Conservation (phyloP, 2,329 filamentous ascomycete genomes). For the Chaetothyriales sp. region DNA sequence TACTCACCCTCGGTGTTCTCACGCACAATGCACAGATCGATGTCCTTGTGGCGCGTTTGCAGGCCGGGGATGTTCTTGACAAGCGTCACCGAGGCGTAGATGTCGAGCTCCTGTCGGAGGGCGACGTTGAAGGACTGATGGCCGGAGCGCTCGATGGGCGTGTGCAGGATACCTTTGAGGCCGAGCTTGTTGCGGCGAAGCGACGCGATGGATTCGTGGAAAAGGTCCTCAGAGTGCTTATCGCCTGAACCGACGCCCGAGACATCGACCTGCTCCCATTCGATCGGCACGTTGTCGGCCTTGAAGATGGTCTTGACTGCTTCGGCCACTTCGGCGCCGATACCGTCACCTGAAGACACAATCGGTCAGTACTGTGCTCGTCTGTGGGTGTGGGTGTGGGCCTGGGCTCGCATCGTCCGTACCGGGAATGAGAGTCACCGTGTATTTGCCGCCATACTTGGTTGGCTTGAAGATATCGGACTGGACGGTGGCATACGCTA, state of each 20-base stretch:
- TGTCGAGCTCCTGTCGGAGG: slow-evolving; percentile 96
- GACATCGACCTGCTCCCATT: slow-evolving; percentile 97
- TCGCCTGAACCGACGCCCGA: slow-evolving; percentile 74
- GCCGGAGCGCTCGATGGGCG: slow-evolving; percentile 86
- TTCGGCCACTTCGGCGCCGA: slow-evolving; percentile 94
- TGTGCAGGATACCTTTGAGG: slow-evolving; percentile 97
- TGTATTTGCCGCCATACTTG: slow-evolving; percentile 99
- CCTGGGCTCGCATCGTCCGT: slow-evolving; percentile 20
- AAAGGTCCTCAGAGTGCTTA: slow-evolving; percentile 85
- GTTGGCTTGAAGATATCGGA: slow-evolving; percentile 98
- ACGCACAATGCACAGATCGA: slow-evolving; percentile 98
- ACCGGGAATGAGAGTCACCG: slow-evolving; percentile 93
- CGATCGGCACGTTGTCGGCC: slow-evolving; percentile 94
- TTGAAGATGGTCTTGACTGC: slow-evolving; percentile 99
- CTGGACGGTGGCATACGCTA: slow-evolving; percentile 55
- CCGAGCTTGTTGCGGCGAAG: slow-evolving; percentile 97
- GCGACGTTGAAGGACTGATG: slow-evolving; percentile 99
- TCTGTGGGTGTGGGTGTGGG: too few species aligned
- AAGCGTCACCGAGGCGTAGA: slow-evolving; percentile 93
- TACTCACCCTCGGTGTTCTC: slow-evolving; percentile 99
- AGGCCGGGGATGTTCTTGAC: slow-evolving; percentile 99
- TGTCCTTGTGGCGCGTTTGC: slow-evolving; percentile 89
- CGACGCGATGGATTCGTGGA: slow-evolving; percentile 88
- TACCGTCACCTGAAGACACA: slow-evolving; percentile 59
- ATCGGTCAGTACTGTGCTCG: slow-evolving; percentile 5